Evolutionary conservation across 2,329 filamentous ascomycete species (phyloP).

Genomic region (Curvularia sp.): DNA sequence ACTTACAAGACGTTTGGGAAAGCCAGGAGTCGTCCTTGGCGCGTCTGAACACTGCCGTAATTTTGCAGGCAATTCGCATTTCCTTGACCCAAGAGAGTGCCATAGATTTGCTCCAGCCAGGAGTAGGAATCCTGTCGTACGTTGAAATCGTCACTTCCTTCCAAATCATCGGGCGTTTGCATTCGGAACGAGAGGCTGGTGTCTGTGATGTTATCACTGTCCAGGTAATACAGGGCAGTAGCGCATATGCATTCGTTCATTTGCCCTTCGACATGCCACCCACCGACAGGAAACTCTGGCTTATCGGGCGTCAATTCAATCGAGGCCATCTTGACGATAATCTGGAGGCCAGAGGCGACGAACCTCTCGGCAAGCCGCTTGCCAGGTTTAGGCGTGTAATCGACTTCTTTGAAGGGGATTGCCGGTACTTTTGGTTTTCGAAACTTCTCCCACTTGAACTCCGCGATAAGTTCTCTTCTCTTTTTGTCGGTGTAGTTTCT

Average conservation of each 20-base stretch:
- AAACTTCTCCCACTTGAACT: constrained; percentile 25
- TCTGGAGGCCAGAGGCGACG: constrained; percentile 55
- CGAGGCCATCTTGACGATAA: constrained; percentile 69
- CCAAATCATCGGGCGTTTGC: constrained; percentile 19
- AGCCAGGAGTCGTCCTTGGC: constrained; percentile 58
- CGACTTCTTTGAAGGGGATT: constrained; percentile 18
- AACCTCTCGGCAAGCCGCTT: constrained; percentile 24
- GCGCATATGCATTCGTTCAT: constrained; percentile 70
- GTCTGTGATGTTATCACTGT: constrained; percentile 64
- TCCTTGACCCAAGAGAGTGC: constrained; percentile 13
- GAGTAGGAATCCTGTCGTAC: constrained; percentile 22
- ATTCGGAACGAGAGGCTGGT: constrained; percentile 33
- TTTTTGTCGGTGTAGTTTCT: no score
- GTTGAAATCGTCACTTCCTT: background rate
- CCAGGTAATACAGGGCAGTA: constrained; percentile 68
- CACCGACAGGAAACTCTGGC: constrained; percentile 61
- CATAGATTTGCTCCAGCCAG: constrained; percentile 29
- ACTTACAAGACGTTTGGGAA: constrained; percentile 59
- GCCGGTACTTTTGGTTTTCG: constrained; percentile 28
- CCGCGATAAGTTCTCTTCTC: background rate
- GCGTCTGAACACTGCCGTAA: constrained; percentile 55
- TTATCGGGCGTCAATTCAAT: constrained; percentile 66
- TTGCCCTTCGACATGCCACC: constrained; percentile 60
- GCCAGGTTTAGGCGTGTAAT: constrained; percentile 22
- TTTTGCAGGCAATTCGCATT: constrained; percentile 44